Percentiles rank a stretch among this genome's conserved stretches.
Evolutionary conservation across 495 filamentous ascomycete species (phyloP).

Genomic region (Aspergillus biplanus): DNA sequence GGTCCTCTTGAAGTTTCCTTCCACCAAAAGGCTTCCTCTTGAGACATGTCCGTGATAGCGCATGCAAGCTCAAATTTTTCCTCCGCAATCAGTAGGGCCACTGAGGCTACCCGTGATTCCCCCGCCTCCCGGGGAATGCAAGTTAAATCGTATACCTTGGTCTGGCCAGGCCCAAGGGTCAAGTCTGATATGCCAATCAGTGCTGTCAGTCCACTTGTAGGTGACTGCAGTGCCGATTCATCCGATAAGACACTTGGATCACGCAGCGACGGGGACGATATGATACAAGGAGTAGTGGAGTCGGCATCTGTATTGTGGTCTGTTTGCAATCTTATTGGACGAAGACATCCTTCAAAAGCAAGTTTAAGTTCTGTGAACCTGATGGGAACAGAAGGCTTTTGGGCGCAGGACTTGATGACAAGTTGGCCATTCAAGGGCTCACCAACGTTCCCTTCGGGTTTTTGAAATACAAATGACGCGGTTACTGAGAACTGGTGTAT

Average conservation of each 20-base stretch:
- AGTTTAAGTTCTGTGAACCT: constrained; percentile 66
- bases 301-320: constrained; percentile 35
- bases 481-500: constrained; percentile 49
- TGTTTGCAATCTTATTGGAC: constrained; percentile 53
- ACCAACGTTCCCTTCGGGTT: constrained; percentile 79
- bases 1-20: constrained; percentile 45
- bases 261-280: constrained; percentile 38
- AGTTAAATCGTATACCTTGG: constrained; percentile 70
- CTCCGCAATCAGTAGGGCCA: constrained; percentile 63
- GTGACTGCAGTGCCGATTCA: constrained; percentile 40
- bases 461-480: constrained; percentile 73
- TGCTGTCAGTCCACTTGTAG: constrained; percentile 41
- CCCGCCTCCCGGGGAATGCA: constrained; percentile 81
- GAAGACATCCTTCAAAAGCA: constrained; percentile 69
- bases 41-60: constrained; percentile 54
- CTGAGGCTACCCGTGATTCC: constrained; percentile 65
- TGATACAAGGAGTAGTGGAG: constrained; percentile 27
- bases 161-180: constrained; percentile 67
- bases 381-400: constrained; percentile 63
- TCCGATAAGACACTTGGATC: constrained; percentile 37
- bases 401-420: constrained; percentile 69
- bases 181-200: constrained; percentile 66
- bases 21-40: constrained; percentile 58
- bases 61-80: constrained; percentile 72
- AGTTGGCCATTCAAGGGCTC: constrained; percentile 76